Evolutionary conservation across 495 filamentous ascomycete genomes (phyloP), one percentile per base, ranked within the genome.

Genomic region (Hypoxylon crocopeplum): DNA sequence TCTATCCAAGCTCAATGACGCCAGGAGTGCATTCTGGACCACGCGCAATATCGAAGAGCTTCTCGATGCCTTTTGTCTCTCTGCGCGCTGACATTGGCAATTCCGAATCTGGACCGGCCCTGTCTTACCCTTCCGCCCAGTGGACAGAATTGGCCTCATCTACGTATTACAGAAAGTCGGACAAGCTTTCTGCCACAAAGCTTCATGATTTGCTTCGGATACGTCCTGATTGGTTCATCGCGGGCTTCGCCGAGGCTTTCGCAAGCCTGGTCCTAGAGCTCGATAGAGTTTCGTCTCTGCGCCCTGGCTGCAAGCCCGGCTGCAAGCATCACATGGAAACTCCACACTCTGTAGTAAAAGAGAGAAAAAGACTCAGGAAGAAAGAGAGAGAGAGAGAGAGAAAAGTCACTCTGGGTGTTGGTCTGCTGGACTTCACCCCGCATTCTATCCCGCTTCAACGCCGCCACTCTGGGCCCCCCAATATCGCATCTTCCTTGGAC

Each of bases 1-100:
- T 38, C 37, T 41, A 27, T 12, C 21, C 19, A 25, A 59, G 60
- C 48, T 48, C 54, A 59, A 64, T 64, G 61, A 64, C 61, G 61
- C 55, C 61, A 64, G 55, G 48, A 45, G 37, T 49, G 60, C 53
- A 58, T 58, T 38, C 16, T 17, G 48, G 52, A 24, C 48, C 42
- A 52, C 34, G 47, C 52, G 40, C 46, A 48, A 54, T 41, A 46
- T 50, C 36, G 48, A 48, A 30, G 54, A 45, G 41, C 34, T 50
- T 30, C 44, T 39, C 53, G 39, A 27, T 25, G 17, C 21, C 12
- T 39, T 42, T 54, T 45, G 21, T 59, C 15, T 15, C n/a, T 30
- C 30, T 20, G n/a, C 1, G 21, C 33, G 45, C 16, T 27, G 13
- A 57, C 52, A 58, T 53, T 32, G 48, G 20, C 47, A 42, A 13